Evolutionary conservation across 2,329 filamentous ascomycete species (phyloP).

Genomic region (Teratosphaeria zuluensis): DNA sequence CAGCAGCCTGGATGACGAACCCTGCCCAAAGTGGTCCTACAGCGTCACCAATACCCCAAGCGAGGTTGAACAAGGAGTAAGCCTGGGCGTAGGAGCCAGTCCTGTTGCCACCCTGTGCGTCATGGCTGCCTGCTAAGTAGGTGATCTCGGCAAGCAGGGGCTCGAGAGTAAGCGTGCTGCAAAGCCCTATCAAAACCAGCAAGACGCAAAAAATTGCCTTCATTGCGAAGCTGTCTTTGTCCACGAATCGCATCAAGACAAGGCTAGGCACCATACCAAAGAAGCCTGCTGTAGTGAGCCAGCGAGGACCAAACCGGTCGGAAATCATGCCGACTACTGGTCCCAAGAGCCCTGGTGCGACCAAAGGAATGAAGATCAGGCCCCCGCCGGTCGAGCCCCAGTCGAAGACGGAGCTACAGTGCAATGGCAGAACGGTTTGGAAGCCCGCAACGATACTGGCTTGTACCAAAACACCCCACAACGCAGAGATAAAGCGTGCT

Average conservation of each 20-base stretch:
- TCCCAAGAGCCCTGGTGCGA: conserved; percentile 13
- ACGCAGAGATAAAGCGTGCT: conserved; percentile 9
- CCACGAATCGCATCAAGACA: conserved; percentile 10
- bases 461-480: conserved; percentile 14
- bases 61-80: conserved; percentile 34
- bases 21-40: conserved; percentile 17
- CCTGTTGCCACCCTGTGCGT: conserved; percentile 3
- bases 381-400: conserved; percentile 12
- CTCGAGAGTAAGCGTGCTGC: conserved; percentile 11
- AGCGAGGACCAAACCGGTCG: conserved; percentile 12
- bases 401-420: conserved; percentile 9
- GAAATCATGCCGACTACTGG: conserved; percentile 12
- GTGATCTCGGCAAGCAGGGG: conserved; percentile 15
- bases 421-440: conserved; percentile 13
- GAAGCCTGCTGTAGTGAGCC: conserved; percentile 11
- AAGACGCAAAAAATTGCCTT: conserved; percentile 12
- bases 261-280: conserved; percentile 6
- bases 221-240: conserved; percentile 5
- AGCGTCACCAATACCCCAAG: conserved; percentile 15
- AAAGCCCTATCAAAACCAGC: conserved; percentile 10
- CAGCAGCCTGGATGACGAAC: conserved; percentile 13
- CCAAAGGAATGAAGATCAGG: conserved; percentile 17
- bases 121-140: conserved; percentile 6
- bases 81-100: conserved; percentile 38
- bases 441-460: conserved; percentile 12